Percentiles rank a stretch among this genome's conserved stretches.
Evolutionary conservation across 192 early-diverging fungal species (phyloP).

Genomic region (Entomortierella parvispora): DNA sequence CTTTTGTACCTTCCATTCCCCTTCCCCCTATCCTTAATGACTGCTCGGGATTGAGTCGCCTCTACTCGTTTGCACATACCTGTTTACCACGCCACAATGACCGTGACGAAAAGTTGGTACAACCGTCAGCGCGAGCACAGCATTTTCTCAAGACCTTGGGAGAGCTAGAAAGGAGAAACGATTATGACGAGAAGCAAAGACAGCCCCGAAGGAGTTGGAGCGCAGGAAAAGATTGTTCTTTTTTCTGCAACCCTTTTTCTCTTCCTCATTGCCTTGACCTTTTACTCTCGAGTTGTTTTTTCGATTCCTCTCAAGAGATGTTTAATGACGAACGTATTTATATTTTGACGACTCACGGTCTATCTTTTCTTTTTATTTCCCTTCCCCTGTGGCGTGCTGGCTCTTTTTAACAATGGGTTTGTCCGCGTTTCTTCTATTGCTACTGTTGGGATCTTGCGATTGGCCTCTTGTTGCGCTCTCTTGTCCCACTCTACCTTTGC

Average conservation of each 20-base stretch:
- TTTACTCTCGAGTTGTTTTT: slow-evolving; percentile 52
- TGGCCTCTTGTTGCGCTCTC: slow-evolving; percentile 11
- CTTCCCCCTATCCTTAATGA: slow-evolving; percentile 24
- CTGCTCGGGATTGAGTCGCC: slow-evolving; percentile 17
- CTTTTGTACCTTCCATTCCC: not conserved
- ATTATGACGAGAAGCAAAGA: slow-evolving; percentile 43
- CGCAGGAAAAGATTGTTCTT: not conserved
- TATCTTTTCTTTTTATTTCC: slow-evolving; percentile 18
- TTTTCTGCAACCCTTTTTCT: not conserved
- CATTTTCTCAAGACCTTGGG: slow-evolving; percentile 40
- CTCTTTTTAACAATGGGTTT: slow-evolving; percentile 6
- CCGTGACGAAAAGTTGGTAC: slow-evolving; percentile 54
- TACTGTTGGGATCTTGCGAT: slow-evolving; percentile 16
- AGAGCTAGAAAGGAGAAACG: slow-evolving; percentile 52
- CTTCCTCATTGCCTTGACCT: slow-evolving; percentile 3
- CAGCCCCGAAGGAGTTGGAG: not conserved
- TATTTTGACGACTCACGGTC: slow-evolving; percentile 56
- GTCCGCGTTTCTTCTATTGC: slow-evolving; percentile 6
- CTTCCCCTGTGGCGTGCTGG: slow-evolving; percentile 1
- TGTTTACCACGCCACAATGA: slow-evolving; percentile 39
- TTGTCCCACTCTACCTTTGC: slow-evolving; percentile 31
- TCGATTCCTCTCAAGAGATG: slow-evolving; percentile 52
- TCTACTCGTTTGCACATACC: slow-evolving; percentile 10
- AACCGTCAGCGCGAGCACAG: slow-evolving; percentile 51
- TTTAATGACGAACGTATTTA: slow-evolving; percentile 38